These are phyloP conservation scores for Amanita muscaria DNA, from an alignment of 768 basidiomycete species.

Conservation along the genomic window DNA sequence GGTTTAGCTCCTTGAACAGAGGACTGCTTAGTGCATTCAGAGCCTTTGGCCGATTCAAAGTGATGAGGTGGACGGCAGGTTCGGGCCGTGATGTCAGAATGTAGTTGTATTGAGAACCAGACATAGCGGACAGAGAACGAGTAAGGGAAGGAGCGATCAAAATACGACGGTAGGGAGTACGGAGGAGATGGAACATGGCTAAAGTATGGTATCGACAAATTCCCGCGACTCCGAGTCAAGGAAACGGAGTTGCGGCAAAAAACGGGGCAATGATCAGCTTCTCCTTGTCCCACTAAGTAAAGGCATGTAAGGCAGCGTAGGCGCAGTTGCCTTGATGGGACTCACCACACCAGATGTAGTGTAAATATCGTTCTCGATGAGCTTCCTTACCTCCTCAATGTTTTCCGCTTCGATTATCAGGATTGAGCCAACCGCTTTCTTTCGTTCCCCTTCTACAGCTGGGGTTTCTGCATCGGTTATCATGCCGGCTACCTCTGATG, in stretches of 20 bases:
- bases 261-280: slow-evolving; percentile 13
- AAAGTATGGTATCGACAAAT: too few relatives aligned
- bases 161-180: background rate
- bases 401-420: slow-evolving; percentile 43
- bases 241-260: slow-evolving; percentile 21
- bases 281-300: slow-evolving; percentile 11
- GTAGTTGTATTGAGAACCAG: slow-evolving; percentile 43
- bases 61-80: slow-evolving; percentile 67
- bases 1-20: slow-evolving; percentile 75
- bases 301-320: background rate
- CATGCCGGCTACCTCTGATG: slow-evolving; percentile 41
- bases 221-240: slow-evolving; percentile 7
- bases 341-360: slow-evolving; percentile 32
- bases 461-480: slow-evolving; percentile 37
- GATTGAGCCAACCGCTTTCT: slow-evolving; percentile 42
- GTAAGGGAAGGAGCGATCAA: slow-evolving; percentile 6
- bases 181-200: too few relatives aligned
- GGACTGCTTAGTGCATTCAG: slow-evolving; percentile 81
- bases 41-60: slow-evolving; percentile 83
- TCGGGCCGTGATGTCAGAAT: slow-evolving; percentile 65
- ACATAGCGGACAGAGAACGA: slow-evolving; percentile 44
- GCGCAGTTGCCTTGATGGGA: background rate
- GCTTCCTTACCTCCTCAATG: slow-evolving; percentile 29
- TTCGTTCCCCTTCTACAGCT: slow-evolving; percentile 22
- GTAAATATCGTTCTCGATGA: slow-evolving; percentile 29